Conservation (phyloP, 1,284 basidiomycete genomes). For the Malassezia equina region DNA sequence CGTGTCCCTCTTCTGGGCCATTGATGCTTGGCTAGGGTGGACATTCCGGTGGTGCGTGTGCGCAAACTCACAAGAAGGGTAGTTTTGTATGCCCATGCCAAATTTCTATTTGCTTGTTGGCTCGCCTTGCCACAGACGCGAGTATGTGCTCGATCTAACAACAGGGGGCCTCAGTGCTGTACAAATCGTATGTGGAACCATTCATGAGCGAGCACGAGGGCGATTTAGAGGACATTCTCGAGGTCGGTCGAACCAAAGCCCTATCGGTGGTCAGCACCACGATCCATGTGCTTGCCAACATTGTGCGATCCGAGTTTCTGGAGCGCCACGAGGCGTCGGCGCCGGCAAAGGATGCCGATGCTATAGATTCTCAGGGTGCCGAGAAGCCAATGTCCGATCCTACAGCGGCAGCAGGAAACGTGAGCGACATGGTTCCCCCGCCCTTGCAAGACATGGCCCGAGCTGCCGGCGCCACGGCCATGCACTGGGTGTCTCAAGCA, state of each 20-base stretch:
- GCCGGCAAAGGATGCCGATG: neutral
- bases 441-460: neutral
- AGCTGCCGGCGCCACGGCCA: neutral
- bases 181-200: conserved; percentile 9
- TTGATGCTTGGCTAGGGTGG: conserved; percentile 33
- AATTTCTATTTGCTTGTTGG: conserved; percentile 39
- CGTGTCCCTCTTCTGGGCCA: conserved; percentile 23
- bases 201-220: conserved; percentile 12
- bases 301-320: conserved; percentile 2
- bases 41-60: conserved; percentile 30
- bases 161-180: conserved; percentile 7
- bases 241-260: neutral
- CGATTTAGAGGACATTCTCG: conserved; percentile 9
- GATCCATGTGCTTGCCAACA: neutral
- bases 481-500: conserved; percentile 1
- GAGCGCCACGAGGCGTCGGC: neutral
- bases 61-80: conserved; percentile 12
- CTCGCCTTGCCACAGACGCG: conserved; percentile 37
- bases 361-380: neutral
- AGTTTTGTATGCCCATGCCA: conserved; percentile 32
- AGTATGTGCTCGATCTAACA: neutral
- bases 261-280: neutral
- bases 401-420: neutral
- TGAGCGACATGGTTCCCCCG: neutral
- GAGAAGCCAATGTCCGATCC: neutral